Base-by-base conservation (phyloP, 2,329 filamentous ascomycete genomes). In the Akanthomyces lecanii region DNA sequence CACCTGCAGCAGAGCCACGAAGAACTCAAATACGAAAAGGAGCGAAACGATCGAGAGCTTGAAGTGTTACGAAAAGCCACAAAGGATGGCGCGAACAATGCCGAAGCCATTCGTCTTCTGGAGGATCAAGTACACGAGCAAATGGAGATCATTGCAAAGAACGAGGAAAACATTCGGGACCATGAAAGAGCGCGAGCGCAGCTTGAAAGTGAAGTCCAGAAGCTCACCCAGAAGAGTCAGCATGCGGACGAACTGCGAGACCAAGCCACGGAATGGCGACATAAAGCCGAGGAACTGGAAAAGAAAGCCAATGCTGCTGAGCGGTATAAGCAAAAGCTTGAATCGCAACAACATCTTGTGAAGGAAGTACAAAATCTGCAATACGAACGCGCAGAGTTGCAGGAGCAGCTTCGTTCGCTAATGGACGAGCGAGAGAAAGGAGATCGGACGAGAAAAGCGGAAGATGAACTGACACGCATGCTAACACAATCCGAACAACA, bases 81-180 rank as follows among this genome's bases (percentile, higher is more conserved):
- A 72, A 67, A 79, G 73, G 75, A 84, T 77, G 76, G 85, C 71
- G 75, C 78, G 73, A 78, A 77, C 73, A 83, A 77, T 71, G 81
- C 77, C 25, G 78, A 81, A 61, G 76, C 81, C 56, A 81, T 85
- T 66, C 78, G 78, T 74, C 74, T 80, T 64, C 76, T 89, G 67
- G 79, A 87, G 67, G 76, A 77, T 50, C 82, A 83, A 67, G 77
- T 88, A 28, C 82, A 83, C 47, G 85, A 91, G 68, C 86, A 89
- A 69, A 87, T 91, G 72, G 82, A 88, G 63, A 79, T 91, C 56
- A 92, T 93, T 70, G 85, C 86, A 45, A 71, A 71, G 40, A 83
- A 80, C 28, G 84, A 91, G 67, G 90, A 93, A 72, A 67, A 65
- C n/a, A 77, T 77, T 55, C 72, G 75, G 12, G 71, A 68, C 28